Conservation (phyloP, 2,329 filamentous ascomycete genomes). For the Ceratocystis diversiconidia region DNA sequence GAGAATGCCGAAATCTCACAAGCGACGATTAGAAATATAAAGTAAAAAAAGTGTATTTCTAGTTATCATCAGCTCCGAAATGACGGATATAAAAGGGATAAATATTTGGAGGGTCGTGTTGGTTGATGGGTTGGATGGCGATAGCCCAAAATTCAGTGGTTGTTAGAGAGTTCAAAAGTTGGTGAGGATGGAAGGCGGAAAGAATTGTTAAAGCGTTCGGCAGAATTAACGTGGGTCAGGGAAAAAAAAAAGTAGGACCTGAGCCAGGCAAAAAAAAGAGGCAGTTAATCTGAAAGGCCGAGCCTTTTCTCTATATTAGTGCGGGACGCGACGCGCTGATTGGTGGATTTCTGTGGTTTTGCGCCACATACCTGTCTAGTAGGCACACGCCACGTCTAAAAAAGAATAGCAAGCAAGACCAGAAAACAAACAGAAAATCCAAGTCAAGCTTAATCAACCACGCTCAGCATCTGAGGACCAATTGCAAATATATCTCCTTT, state of each 20-base stretch:
- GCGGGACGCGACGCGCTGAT: slow-evolving; percentile 13
- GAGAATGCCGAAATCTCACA: background rate
- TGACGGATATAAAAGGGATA: slow-evolving; percentile 10
- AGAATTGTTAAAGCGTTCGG: slow-evolving; percentile 13
- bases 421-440: background rate
- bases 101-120: slow-evolving; percentile 7
- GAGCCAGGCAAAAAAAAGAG: too few species aligned
- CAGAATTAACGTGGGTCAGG: slow-evolving; percentile 12
- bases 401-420: background rate
- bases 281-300: background rate
- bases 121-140: slow-evolving; percentile 15
- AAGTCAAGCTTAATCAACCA: background rate
- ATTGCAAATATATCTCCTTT: too few species aligned
- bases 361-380: background rate
- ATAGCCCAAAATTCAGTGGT: slow-evolving; percentile 16
- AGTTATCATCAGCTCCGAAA: slow-evolving; percentile 5
- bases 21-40: background rate
- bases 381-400: background rate
- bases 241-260: slow-evolving; percentile 9
- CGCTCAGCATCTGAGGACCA: background rate
- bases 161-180: slow-evolving; percentile 15
- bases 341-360: slow-evolving; percentile 8
- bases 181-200: slow-evolving; percentile 18
- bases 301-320: background rate
- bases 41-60: slow-evolving; percentile 10